Percentiles rank a stretch among this genome's conserved stretches.
Conservation (phyloP, 2,329 filamentous ascomycete genomes). For the Aspergillaceae sp. region DNA sequence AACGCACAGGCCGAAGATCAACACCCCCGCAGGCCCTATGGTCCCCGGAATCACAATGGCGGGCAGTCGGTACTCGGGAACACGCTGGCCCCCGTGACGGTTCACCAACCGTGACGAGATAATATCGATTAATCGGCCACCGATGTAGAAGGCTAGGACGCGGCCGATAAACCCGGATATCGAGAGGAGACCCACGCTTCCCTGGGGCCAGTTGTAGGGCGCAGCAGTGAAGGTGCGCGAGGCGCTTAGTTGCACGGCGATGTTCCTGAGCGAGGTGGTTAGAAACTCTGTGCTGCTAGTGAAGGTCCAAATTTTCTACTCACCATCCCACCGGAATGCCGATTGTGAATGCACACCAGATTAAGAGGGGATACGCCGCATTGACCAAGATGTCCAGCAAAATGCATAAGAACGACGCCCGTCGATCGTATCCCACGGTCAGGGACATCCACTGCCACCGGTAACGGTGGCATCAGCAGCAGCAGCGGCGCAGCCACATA, state of each 20-base stretch:
- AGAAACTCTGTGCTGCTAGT: no score
- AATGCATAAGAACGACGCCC: constrained; percentile 17
- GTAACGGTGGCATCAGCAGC: constrained; percentile 31
- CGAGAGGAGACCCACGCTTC: constrained; percentile 18
- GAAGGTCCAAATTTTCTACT: no score
- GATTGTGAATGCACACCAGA: constrained; percentile 20
- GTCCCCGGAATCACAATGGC: constrained; percentile 17
- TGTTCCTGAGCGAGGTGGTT: constrained; percentile 14
- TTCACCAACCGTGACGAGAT: constrained; percentile 18
- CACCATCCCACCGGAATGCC: constrained; percentile 21
- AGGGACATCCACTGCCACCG: constrained; percentile 16
- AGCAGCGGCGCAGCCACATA: constrained; percentile 20
- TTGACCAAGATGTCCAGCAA: constrained; percentile 15
- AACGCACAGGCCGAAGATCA: constrained; percentile 18
- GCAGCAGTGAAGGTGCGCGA: constrained; percentile 18
- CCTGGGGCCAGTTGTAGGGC: constrained; percentile 18
- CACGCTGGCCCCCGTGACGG: constrained; percentile 13
- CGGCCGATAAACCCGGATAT: constrained; percentile 18
- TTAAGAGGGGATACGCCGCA: constrained; percentile 17
- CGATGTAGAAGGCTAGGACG: constrained; percentile 19
- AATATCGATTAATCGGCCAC: constrained; percentile 20
- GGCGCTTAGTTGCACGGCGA: constrained; percentile 21
- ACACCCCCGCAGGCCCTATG: constrained; percentile 15
- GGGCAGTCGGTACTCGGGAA: constrained; percentile 20
- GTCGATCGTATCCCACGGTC: constrained; percentile 12